Evolutionary conservation across 2,329 filamentous ascomycete species (phyloP).

Genomic region (Verticillium dahliae): DNA sequence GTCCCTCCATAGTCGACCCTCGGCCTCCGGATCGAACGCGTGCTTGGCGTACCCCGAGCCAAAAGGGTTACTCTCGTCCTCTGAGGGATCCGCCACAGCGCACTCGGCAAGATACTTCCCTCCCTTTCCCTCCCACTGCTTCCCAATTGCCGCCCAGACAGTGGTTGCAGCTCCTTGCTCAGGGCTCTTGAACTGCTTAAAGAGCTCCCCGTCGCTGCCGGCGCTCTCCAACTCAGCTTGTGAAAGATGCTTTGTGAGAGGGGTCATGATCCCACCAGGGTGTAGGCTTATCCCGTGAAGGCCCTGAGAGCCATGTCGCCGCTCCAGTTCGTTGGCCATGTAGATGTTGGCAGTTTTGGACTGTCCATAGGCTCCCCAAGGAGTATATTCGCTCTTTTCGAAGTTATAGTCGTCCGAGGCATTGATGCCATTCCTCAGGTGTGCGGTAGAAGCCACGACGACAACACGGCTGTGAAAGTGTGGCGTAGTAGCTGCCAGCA

Average conservation of each 20-base stretch:
- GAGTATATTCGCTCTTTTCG: slow-evolving; percentile 23
- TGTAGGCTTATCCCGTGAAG: slow-evolving; percentile 38
- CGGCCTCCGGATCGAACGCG: slow-evolving; percentile 11
- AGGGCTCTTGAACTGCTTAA: slow-evolving; percentile 7
- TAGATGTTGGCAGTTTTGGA: slow-evolving; percentile 44
- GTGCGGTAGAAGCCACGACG: slow-evolving; percentile 22
- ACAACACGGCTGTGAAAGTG: slow-evolving; percentile 23
- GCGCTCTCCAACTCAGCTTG: neutral
- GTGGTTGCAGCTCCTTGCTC: slow-evolving; percentile 42
- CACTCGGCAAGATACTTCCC: slow-evolving; percentile 38
- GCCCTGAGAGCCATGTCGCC: slow-evolving; percentile 33
- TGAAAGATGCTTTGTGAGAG: neutral
- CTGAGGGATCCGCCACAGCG: slow-evolving; percentile 6
- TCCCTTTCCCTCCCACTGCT: slow-evolving; percentile 36
- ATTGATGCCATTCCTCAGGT: slow-evolving; percentile 2
- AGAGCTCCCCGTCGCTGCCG: neutral
- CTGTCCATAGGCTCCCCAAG: slow-evolving; percentile 33
- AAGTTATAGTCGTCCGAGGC: slow-evolving; percentile 18
- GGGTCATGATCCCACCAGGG: slow-evolving; percentile 35
- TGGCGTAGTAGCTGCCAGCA: slow-evolving; percentile 23
- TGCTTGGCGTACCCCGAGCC: neutral
- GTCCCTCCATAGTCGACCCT: slow-evolving; percentile 2
- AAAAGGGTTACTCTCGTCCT: slow-evolving; percentile 1
- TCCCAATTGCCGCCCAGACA: slow-evolving; percentile 33
- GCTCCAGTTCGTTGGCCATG: slow-evolving; percentile 43